phyloP scores from a whole-genome alignment of 2,329 filamentous ascomycete species.

The Hypocreales sp. region DNA sequence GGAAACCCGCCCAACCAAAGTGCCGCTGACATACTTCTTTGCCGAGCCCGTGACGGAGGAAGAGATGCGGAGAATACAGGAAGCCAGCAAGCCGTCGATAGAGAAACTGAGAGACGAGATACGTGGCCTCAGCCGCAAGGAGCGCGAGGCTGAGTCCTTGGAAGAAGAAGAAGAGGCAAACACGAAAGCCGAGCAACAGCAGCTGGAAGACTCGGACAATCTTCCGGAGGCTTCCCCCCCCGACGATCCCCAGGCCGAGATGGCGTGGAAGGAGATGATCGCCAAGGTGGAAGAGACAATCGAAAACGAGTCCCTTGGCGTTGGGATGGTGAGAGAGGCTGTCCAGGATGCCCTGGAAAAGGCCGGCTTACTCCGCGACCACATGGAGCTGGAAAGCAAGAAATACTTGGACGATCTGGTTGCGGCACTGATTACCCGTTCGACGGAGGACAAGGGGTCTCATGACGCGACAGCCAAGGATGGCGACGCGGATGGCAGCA shows the following conservation, averaged over 20 bases:
- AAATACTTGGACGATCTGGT: conserved; percentile 35
- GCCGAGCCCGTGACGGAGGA: conserved; percentile 67
- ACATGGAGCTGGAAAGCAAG: conserved; percentile 27
- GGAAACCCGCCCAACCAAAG: conserved; percentile 48
- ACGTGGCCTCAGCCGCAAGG: conserved; percentile 28
- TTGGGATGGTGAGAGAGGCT: conserved; percentile 34
- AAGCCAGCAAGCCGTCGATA: conserved; percentile 44
- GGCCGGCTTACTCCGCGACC: conserved; percentile 32
- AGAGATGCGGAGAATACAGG: conserved; percentile 61
- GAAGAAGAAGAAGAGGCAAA: conserved; percentile 4
- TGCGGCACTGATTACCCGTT: conserved; percentile 25
- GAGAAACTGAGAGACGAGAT: conserved; percentile 53
- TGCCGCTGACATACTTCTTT: conserved; percentile 74
- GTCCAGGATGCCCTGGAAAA: conserved; percentile 39
- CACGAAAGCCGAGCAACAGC: conserved; percentile 6
- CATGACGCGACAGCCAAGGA: background rate
- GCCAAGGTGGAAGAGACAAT: conserved; percentile 39
- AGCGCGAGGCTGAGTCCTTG: conserved; percentile 10
- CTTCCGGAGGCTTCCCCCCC: conserved; percentile 6
- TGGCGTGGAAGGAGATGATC: conserved; percentile 38
- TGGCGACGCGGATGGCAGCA: background rate
- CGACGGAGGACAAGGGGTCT: no score
- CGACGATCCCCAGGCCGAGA: conserved; percentile 14
- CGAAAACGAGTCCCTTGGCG: conserved; percentile 38
- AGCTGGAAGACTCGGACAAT: conserved; percentile 9